Percentiles rank a stretch among this genome's conserved stretches.
phyloP scores from a whole-genome alignment of 139 green algal genomes.

The Chlamydomonas sp. region DNA sequence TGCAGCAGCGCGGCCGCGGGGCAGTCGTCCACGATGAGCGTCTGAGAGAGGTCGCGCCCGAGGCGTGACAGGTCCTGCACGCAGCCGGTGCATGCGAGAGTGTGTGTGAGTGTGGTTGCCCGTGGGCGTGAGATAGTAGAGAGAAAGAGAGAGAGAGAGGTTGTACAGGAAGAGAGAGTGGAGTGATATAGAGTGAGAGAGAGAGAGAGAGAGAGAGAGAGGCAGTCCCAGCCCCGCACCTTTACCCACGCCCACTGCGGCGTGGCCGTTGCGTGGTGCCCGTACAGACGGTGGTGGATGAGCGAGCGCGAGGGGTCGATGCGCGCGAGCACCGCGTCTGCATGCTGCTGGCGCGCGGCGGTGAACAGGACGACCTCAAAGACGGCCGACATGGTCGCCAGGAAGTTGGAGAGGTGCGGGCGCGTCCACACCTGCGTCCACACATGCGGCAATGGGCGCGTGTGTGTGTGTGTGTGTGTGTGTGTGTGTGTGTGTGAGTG shows the following conservation, averaged over 20 bases:
- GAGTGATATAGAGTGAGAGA: too few species aligned
- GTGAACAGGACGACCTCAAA: slow-evolving; percentile 69
- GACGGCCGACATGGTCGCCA: not conserved
- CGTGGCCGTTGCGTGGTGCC: too few species aligned
- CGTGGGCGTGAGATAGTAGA: too few species aligned
- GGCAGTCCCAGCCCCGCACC: too few species aligned
- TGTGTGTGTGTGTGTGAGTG: slow-evolving; percentile 5
- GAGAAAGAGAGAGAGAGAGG: too few species aligned
- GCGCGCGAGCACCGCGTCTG: slow-evolving; percentile 42
- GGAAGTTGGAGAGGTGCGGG: not conserved
- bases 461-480: not conserved
- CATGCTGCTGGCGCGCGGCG: slow-evolving; percentile 57
- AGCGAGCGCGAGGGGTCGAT: slow-evolving; percentile 29
- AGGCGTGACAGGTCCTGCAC: slow-evolving; percentile 71
- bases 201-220: too few species aligned
- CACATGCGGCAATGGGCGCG: too few species aligned
- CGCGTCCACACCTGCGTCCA: not conserved
- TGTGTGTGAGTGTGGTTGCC: too few species aligned
- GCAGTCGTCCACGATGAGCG: slow-evolving; percentile 46
- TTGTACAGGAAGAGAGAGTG: too few species aligned
- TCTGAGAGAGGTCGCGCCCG: slow-evolving; percentile 47
- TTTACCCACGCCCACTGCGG: too few species aligned
- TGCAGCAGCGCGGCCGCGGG: not conserved
- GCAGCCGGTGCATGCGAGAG: too few species aligned
- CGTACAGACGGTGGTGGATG: too few species aligned